Percentiles rank a stretch among this genome's conserved stretches.
These are phyloP conservation scores for Gossypium gossypioides DNA, from an alignment of 441 rosid genomes.

Conservation along the genomic window DNA sequence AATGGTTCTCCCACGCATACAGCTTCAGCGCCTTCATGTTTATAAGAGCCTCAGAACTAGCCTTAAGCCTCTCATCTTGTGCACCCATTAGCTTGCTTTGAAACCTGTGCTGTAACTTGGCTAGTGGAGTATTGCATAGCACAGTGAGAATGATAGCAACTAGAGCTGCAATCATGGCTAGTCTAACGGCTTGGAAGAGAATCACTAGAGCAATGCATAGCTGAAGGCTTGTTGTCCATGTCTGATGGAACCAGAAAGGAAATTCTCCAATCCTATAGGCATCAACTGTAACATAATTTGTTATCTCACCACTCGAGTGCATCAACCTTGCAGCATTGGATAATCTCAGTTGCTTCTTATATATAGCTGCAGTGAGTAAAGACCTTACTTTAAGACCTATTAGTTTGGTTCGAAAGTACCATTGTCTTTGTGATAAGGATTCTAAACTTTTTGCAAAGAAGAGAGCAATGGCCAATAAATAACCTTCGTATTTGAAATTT, in stretches of 20 bases:
- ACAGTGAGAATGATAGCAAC: slow-evolving; percentile 57
- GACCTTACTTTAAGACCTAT: slow-evolving; percentile 75
- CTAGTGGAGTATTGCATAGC: slow-evolving; percentile 57
- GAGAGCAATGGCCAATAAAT: slow-evolving; percentile 52
- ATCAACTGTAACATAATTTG: slow-evolving; percentile 88
- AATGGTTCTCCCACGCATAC: slow-evolving; percentile 88
- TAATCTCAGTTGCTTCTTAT: slow-evolving; percentile 71
- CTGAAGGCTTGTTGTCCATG: slow-evolving; percentile 86
- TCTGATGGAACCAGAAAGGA: slow-evolving; percentile 93
- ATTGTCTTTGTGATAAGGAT: slow-evolving; percentile 83
- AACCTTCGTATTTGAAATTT: slow-evolving; percentile 63
- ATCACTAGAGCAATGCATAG: slow-evolving; percentile 61
- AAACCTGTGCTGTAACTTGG: slow-evolving; percentile 70
- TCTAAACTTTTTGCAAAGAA: slow-evolving; percentile 60
- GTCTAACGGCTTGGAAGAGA: slow-evolving; percentile 71
- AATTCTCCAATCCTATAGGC: slow-evolving; percentile 90
- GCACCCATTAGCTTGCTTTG: slow-evolving; percentile 70
- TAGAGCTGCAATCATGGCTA: slow-evolving; percentile 78
- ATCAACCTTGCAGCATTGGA: slow-evolving; percentile 63
- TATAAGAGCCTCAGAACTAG: slow-evolving; percentile 65
- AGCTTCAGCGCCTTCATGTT: slow-evolving; percentile 85
- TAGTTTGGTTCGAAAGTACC: slow-evolving; percentile 76
- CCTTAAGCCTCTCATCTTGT: slow-evolving; percentile 74
- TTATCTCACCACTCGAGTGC: slow-evolving; percentile 82
- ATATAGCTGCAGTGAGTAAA: slow-evolving; percentile 68